Evolutionary conservation across 768 basidiomycete genomes (phyloP).

Genomic region (Amanita pseudoporphyria): DNA sequence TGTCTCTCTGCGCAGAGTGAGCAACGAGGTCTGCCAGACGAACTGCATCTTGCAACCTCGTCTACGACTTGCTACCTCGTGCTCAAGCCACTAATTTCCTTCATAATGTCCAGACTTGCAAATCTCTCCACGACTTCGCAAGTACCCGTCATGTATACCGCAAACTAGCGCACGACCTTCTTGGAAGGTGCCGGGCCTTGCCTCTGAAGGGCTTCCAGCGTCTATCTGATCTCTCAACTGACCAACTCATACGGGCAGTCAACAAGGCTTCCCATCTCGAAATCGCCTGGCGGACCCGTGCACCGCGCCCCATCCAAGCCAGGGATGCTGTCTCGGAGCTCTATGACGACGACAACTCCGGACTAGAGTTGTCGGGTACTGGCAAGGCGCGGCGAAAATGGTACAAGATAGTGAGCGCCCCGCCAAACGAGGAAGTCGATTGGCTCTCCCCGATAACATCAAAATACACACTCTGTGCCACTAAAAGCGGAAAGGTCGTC

Average conservation of each 20-base stretch:
- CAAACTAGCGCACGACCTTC: conserved; percentile 49
- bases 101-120: conserved; percentile 41
- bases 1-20: background rate
- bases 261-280: conserved; percentile 56
- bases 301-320: conserved; percentile 39
- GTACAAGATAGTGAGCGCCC: conserved; percentile 63
- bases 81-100: conserved; percentile 6
- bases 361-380: background rate
- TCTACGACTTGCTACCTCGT: background rate
- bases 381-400: conserved; percentile 25
- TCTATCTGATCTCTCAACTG: conserved; percentile 53
- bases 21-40: conserved; percentile 1
- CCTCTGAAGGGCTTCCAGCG: conserved; percentile 64
- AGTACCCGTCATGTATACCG: conserved; percentile 62
- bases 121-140: conserved; percentile 48
- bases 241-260: conserved; percentile 51
- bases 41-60: background rate
- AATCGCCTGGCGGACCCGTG: conserved; percentile 48
- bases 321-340: conserved; percentile 12
- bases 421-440: conserved; percentile 60
- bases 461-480: conserved; percentile 68
- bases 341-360: background rate
- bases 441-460: conserved; percentile 74
- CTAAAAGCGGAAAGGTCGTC: conserved; percentile 66
- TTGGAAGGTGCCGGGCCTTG: conserved; percentile 57